phyloP scores from a whole-genome alignment of 1,284 basidiomycete genomes.

The Papiliotrema nemorosa region DNA sequence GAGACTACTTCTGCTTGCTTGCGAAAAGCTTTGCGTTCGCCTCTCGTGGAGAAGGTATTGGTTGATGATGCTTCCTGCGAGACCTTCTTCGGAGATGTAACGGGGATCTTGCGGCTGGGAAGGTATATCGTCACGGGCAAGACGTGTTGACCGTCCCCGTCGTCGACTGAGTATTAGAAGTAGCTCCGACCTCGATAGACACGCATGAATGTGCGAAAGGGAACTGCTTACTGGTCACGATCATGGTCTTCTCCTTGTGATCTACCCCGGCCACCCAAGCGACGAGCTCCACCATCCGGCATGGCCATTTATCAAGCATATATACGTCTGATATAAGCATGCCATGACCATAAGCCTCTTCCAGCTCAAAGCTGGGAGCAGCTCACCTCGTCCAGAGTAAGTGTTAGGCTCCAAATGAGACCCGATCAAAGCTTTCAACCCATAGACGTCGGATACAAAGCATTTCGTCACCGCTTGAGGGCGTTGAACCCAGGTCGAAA shows the following conservation, averaged over 20 bases:
- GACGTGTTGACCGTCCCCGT: constrained; percentile 35
- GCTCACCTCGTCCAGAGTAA: neutral
- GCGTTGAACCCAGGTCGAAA: constrained; percentile 36
- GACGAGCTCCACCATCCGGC: constrained; percentile 38
- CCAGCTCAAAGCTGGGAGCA: neutral
- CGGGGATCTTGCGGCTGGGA: neutral
- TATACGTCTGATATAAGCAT: constrained; percentile 31
- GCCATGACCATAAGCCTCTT: too few species aligned
- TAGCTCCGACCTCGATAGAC: too few species aligned
- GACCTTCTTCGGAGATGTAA: neutral
- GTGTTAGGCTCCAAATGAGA: neutral
- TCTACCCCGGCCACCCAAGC: constrained; percentile 43
- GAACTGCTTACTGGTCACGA: constrained; percentile 22
- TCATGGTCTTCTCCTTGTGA: constrained; percentile 30
- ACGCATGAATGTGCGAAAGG: neutral
- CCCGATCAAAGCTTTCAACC: constrained; percentile 14
- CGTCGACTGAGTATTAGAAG: constrained; percentile 31
- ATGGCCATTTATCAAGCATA: constrained; percentile 35
- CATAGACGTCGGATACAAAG: constrained; percentile 33
- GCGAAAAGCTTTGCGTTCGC: constrained; percentile 14
- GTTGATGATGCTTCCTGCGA: neutral
- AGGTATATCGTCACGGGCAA: constrained; percentile 26
- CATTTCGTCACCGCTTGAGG: constrained; percentile 39
- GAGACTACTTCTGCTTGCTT: too few species aligned
- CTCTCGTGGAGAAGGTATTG: constrained; percentile 11